Percentiles rank a stretch among this genome's conserved stretches.
phyloP scores from a whole-genome alignment of 116 monocot genomes.

The Trichopus zeylanicus region DNA sequence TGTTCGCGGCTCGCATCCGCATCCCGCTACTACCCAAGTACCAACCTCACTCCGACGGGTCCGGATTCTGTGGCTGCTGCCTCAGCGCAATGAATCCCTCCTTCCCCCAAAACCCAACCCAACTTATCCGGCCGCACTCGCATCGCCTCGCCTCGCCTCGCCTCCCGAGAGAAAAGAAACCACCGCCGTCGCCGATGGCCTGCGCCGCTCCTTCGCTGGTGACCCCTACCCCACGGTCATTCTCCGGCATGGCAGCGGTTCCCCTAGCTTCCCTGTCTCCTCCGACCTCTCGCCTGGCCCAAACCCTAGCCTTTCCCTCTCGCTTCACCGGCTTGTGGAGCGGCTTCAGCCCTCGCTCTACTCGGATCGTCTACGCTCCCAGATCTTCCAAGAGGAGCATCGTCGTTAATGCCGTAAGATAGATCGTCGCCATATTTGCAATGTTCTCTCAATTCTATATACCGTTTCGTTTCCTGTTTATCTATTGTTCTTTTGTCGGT shows the following conservation, averaged over 20 bases:
- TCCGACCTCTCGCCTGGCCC: conserved; percentile 11
- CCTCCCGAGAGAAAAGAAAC: too few relatives aligned
- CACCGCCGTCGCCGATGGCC: conserved; percentile 26
- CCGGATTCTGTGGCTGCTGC: too few relatives aligned
- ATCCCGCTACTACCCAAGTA: too few relatives aligned
- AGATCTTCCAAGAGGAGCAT: conserved; percentile 36
- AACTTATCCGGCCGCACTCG: too few relatives aligned
- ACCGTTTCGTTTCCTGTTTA: neutral
- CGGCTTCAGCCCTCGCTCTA: conserved; percentile 16
- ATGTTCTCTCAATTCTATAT: neutral
- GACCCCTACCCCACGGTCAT: conserved; percentile 7
- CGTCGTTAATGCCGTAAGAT: conserved; percentile 47
- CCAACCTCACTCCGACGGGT: too few relatives aligned
- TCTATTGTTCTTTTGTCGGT: neutral
- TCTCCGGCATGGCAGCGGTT: neutral
- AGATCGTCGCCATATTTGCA: conserved; percentile 4
- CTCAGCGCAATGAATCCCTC: too few relatives aligned
- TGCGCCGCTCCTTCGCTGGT: conserved; percentile 37
- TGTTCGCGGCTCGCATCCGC: too few relatives aligned
- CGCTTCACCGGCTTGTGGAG: conserved; percentile 31
- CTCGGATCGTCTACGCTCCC: conserved; percentile 26
- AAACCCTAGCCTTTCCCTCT: conserved; percentile 3
- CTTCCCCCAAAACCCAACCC: too few relatives aligned
- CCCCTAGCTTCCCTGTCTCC: neutral
- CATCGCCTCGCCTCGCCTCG: too few relatives aligned